Conservation (phyloP, 805 yeast species). For the Candida verbasci region DNA sequence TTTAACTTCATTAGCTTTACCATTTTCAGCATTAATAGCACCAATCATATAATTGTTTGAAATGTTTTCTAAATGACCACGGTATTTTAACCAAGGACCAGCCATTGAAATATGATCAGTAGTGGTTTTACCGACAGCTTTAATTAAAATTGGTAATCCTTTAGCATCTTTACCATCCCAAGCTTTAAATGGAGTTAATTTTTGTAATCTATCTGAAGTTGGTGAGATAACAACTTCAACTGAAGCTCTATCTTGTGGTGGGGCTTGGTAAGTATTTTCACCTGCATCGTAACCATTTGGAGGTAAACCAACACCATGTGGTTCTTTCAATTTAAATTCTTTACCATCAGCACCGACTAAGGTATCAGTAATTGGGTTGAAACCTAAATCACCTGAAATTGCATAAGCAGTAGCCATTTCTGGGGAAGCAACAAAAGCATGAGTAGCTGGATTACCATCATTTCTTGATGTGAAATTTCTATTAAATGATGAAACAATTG, state of each 20-base stretch:
- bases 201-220: constrained; percentile 93
- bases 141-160: constrained; percentile 88
- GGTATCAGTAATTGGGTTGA: constrained; percentile 92
- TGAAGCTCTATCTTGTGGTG: constrained; percentile 78
- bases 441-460: constrained; percentile 96
- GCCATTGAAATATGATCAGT: constrained; percentile 99
- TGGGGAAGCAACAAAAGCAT: constrained; percentile 96
- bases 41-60: constrained; percentile 99
- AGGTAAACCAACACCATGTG: constrained; percentile 89
- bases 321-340: constrained; percentile 84
- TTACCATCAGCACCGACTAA: constrained; percentile 82
- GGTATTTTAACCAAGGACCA: constrained; percentile 99
- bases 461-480: constrained; percentile 97
- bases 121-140: constrained; percentile 96
- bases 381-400: constrained; percentile 91
- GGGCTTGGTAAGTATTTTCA: constrained; percentile 94
- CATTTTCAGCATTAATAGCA: constrained; percentile 95
- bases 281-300: constrained; percentile 87
- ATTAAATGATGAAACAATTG: constrained; percentile 95
- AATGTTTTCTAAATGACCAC: constrained; percentile 98
- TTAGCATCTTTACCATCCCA: constrained; percentile 96
- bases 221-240: constrained; percentile 79
- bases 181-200: constrained; percentile 86
- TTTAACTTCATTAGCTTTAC: constrained; percentile 86
- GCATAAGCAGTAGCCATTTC: constrained; percentile 95